These are phyloP conservation scores for Pleurotus tuoliensis DNA, from an alignment of 768 basidiomycete species.

Conservation along the genomic window DNA sequence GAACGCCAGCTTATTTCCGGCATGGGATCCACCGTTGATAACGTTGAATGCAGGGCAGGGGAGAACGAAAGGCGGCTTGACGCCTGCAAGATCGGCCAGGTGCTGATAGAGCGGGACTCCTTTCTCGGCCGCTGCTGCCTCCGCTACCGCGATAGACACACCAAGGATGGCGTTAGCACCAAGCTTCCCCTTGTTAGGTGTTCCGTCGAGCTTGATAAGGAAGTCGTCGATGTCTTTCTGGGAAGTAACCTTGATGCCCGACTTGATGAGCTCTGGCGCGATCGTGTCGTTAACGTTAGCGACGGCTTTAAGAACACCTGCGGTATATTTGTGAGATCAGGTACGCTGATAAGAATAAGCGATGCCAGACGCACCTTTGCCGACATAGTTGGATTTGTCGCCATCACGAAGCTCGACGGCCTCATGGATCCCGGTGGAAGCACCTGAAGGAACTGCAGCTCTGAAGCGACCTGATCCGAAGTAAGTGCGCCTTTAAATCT, in stretches of 20 bases:
- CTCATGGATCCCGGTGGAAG: conserved; percentile 97
- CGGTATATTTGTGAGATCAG: conserved; percentile 5
- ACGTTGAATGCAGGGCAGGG: conserved; percentile 97
- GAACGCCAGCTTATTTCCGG: conserved; percentile 99
- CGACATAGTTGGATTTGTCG: conserved; percentile 89
- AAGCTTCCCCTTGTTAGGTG: conserved; percentile 98
- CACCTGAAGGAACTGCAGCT: conserved; percentile 95
- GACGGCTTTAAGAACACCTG: conserved; percentile 93
- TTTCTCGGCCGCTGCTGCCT: conserved; percentile 94
- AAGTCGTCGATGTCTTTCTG: conserved; percentile 98
- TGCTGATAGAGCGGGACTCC: conserved; percentile 94
- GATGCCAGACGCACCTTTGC: conserved; percentile 68
- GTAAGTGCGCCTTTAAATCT: neutral
- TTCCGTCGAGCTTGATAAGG: conserved; percentile 96
- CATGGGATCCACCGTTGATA: conserved; percentile 99
- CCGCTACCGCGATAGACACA: conserved; percentile 92
- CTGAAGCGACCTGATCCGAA: conserved; percentile 74
- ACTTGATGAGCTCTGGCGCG: conserved; percentile 83
- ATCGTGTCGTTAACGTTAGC: conserved; percentile 90
- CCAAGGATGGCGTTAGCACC: conserved; percentile 99
- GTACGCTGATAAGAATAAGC: conserved; percentile 4
- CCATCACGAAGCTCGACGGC: conserved; percentile 98
- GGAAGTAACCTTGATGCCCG: conserved; percentile 76
- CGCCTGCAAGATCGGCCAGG: conserved; percentile 92
- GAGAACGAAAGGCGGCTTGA: conserved; percentile 90